Percentiles rank a stretch among this genome's conserved stretches.
Conservation (phyloP, 2,329 filamentous ascomycete genomes). For the Ophioceras dolichostomum region DNA sequence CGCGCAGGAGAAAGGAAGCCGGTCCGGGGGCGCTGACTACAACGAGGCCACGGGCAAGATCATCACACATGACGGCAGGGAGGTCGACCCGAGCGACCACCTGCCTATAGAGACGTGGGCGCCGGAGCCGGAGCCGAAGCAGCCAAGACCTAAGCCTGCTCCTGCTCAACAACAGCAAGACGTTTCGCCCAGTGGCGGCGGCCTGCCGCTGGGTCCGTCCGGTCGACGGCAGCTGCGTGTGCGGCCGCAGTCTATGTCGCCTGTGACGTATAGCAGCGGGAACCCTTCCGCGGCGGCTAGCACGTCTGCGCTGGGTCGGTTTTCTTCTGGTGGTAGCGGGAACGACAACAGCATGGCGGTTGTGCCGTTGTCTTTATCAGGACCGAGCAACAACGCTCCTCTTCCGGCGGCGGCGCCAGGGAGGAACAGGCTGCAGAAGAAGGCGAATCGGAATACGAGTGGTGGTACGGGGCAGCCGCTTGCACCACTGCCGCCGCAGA, state of each 20-base stretch:
- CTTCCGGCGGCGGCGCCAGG: slow-evolving; percentile 18
- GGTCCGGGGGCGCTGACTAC: slow-evolving; percentile 27
- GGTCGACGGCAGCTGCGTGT: slow-evolving; percentile 40
- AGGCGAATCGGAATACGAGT: slow-evolving; percentile 33
- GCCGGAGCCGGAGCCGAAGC: slow-evolving; percentile 58
- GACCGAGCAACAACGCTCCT: too few relatives aligned
- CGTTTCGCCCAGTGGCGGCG: background rate
- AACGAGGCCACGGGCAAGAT: slow-evolving; percentile 55
- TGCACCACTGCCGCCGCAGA: slow-evolving; percentile 38
- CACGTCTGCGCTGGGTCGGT: too few relatives aligned
- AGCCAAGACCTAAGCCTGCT: slow-evolving; percentile 23
- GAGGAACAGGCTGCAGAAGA: slow-evolving; percentile 56
- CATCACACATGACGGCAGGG: slow-evolving; percentile 61
- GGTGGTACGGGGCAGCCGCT: slow-evolving; percentile 23
- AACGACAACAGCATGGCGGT: too few relatives aligned
- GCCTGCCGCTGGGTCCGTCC: slow-evolving; percentile 4
- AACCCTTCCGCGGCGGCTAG: background rate
- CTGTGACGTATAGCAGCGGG: slow-evolving; percentile 11
- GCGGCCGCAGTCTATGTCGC: slow-evolving; percentile 29
- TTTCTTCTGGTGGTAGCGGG: too few relatives aligned
- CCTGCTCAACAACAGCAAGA: background rate
- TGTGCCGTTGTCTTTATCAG: too few relatives aligned
- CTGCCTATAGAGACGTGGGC: slow-evolving; percentile 68
- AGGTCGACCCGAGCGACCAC: slow-evolving; percentile 72
- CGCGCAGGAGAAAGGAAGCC: slow-evolving; percentile 16